Conservation (phyloP, 1,284 basidiomycete species). For the Ustilago sp. region DNA sequence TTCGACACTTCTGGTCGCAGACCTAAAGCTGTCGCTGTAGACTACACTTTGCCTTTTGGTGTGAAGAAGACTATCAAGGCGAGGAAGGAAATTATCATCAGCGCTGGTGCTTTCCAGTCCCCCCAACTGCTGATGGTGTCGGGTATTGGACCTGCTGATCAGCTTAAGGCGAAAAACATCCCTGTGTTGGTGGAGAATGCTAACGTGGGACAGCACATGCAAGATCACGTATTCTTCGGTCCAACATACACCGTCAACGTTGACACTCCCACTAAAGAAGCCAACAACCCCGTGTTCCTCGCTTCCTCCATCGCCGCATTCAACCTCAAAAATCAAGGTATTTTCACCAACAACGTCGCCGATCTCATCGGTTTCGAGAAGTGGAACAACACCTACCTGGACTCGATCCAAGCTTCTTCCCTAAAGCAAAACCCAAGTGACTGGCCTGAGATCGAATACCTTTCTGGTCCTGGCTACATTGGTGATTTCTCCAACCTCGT, state of each 20-base stretch:
- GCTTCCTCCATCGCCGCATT: conserved; percentile 40
- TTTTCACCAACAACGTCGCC: conserved; percentile 58
- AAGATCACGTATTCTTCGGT: conserved; percentile 61
- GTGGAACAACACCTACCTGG: conserved; percentile 42
- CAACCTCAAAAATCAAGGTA: conserved; percentile 36
- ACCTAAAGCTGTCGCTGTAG: conserved; percentile 50
- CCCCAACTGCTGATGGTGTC: conserved; percentile 66
- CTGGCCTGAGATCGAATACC: conserved; percentile 57
- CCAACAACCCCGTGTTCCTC: conserved; percentile 51
- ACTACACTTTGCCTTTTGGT: conserved; percentile 36
- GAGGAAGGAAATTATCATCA: conserved; percentile 62
- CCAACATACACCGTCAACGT: conserved; percentile 57
- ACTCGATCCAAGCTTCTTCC: conserved; percentile 31
- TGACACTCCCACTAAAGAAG: conserved; percentile 43
- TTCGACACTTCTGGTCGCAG: conserved; percentile 70
- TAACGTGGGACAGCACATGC: conserved; percentile 59
- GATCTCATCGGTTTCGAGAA: conserved; percentile 58
- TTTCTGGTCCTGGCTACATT: conserved; percentile 54
- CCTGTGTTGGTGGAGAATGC: conserved; percentile 30
- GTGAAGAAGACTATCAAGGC: conserved; percentile 43
- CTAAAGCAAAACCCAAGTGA: conserved; percentile 46
- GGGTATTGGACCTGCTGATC: conserved; percentile 53
- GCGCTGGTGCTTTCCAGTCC: conserved; percentile 63
- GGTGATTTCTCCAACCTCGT: conserved; percentile 55
- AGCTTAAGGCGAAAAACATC: conserved; percentile 46